Evolutionary conservation across 805 yeast genomes (phyloP).

Genomic region (Pichia thaimueangensis): DNA sequence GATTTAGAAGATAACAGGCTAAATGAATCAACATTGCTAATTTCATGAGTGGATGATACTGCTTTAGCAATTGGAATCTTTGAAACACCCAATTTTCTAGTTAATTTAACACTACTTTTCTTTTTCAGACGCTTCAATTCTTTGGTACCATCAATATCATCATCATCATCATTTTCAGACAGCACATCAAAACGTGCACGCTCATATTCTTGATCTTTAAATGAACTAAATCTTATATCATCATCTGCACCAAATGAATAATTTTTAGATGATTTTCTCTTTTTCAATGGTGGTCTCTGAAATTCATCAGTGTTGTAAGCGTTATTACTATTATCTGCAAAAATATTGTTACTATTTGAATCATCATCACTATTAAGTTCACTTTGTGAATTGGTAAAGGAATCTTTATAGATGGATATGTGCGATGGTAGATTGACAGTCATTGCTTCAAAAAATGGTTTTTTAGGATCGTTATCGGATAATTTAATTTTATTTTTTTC

Average conservation of each 20-base stretch:
- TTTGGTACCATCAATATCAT: constrained; percentile 31
- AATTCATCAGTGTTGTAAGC: constrained; percentile 22
- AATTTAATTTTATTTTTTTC: constrained; percentile 22
- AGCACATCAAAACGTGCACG: constrained; percentile 7
- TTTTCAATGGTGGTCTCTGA: constrained; percentile 19
- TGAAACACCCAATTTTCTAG: constrained; percentile 49
- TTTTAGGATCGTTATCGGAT: constrained; percentile 12
- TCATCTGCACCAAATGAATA: constrained; percentile 9
- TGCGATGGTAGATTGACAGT: constrained; percentile 12
- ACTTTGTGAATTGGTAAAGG: constrained; percentile 6
- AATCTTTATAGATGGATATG: constrained; percentile 10
- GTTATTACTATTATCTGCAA: constrained; percentile 14
- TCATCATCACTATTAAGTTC: constrained; percentile 20
- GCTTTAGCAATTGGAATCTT: constrained; percentile 14
- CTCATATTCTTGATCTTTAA: constrained; percentile 10
- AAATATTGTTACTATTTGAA: constrained; percentile 23
- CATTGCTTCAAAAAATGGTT: constrained; percentile 16
- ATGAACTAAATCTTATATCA: constrained; percentile 9
- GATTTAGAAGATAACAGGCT: constrained; percentile 23
- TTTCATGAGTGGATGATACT: neutral
- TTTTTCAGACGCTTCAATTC: constrained; percentile 29
- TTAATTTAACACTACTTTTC: constrained; percentile 39
- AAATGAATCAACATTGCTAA: constrained; percentile 14
- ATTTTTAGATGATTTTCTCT: constrained; percentile 3
- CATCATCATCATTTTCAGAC: constrained; percentile 21